phyloP scores from a whole-genome alignment of 2,329 filamentous ascomycete genomes.

The Plenodomus lindquistii region DNA sequence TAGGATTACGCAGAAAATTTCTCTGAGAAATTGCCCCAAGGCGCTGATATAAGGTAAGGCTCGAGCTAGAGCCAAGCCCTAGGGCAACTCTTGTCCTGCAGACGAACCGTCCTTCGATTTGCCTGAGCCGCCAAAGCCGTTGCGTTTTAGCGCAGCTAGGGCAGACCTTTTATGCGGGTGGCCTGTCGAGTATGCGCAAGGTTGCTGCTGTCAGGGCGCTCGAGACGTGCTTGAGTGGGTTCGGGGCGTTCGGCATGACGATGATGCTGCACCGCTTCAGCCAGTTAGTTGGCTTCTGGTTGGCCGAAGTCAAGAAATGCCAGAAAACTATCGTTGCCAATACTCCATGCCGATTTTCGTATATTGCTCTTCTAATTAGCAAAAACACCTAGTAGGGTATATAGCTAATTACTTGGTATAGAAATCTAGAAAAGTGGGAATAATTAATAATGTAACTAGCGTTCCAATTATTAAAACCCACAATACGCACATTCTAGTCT shows the following conservation, averaged over 20 bases:
- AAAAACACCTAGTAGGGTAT: too few species aligned
- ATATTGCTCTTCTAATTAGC: too few species aligned
- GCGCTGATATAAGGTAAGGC: neutral
- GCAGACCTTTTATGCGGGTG: neutral
- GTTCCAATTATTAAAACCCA: too few species aligned
- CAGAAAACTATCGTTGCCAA: neutral
- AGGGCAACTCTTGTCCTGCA: neutral
- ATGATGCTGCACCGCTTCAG: neutral
- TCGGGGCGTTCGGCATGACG: slow-evolving; percentile 11
- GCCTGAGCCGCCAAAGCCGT: neutral
- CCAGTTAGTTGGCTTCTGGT: slow-evolving; percentile 3
- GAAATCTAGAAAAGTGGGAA: too few species aligned
- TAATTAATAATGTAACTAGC: too few species aligned
- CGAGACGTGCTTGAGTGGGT: slow-evolving; percentile 3
- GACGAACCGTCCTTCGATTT: neutral
- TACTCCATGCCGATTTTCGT: too few species aligned
- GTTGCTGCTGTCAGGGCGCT: neutral
- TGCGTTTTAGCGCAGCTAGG: neutral
- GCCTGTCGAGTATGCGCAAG: neutral
- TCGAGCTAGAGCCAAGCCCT: neutral
- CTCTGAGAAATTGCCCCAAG: neutral
- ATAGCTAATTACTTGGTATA: too few species aligned
- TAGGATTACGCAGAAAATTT: neutral
- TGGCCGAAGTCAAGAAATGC: neutral
- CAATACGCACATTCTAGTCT: too few species aligned